phyloP scores from a whole-genome alignment of 257 asterid genomes.

The Anisodus acutangulus region DNA sequence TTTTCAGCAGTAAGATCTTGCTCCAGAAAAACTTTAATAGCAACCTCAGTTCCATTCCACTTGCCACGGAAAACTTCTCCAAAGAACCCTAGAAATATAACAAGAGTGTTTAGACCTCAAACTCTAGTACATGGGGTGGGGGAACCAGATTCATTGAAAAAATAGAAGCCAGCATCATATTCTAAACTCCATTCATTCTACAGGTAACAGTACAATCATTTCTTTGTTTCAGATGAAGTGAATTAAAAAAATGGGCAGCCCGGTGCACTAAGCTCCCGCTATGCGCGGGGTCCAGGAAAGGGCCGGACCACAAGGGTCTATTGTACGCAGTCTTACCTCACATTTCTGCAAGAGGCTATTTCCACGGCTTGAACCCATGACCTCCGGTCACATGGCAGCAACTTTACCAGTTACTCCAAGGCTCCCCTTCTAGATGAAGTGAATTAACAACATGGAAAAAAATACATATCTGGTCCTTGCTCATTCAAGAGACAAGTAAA shows the following conservation, averaged over 20 bases:
- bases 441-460: neutral
- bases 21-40: constrained; percentile 93
- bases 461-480: constrained; percentile 23
- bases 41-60: constrained; percentile 99
- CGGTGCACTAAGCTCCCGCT: no score
- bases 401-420: no score
- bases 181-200: neutral
- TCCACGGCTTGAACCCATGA: no score
- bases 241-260: no score
- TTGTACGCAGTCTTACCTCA: no score
- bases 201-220: neutral
- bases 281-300: no score
- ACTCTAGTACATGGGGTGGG: neutral
- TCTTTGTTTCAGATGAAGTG: neutral
- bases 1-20: constrained; percentile 98
- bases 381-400: no score
- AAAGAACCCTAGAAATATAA: constrained; percentile 72
- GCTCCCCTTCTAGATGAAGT: neutral
- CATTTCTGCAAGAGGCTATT: no score
- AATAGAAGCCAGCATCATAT: neutral
- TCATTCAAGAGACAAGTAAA: neutral
- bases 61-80: constrained; percentile 98
- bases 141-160: neutral
- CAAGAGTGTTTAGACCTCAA: constrained; percentile 8
- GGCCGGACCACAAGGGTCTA: no score